phyloP scores from a whole-genome alignment of 2,329 filamentous ascomycete genomes.

The Ceratocystis lukuohia region DNA sequence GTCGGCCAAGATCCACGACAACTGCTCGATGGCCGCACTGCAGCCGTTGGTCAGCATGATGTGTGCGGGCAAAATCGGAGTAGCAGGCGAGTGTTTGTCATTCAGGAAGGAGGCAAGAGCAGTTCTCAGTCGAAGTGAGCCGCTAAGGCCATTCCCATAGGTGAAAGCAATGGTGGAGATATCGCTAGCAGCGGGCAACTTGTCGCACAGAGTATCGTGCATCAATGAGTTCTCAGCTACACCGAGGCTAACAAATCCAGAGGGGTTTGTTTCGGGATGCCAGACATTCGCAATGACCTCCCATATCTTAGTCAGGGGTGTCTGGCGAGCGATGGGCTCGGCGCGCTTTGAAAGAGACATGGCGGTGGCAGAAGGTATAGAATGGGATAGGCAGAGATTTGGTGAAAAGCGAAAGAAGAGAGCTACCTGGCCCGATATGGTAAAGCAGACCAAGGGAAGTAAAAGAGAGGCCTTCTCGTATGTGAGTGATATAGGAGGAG shows the following conservation, averaged over 20 bases:
- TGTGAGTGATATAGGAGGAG: no score
- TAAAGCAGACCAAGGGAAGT: neutral
- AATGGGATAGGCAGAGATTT: neutral
- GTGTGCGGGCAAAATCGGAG: slow-evolving; percentile 26
- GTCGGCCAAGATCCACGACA: slow-evolving; percentile 30
- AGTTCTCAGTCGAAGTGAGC: slow-evolving; percentile 27
- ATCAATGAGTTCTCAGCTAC: slow-evolving; percentile 41
- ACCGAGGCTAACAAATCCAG: slow-evolving; percentile 37
- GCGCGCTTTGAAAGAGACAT: slow-evolving; percentile 25
- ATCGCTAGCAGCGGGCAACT: slow-evolving; percentile 30
- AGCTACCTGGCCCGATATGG: neutral
- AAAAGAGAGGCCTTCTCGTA: neutral
- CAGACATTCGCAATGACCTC: slow-evolving; percentile 34
- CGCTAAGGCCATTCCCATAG: slow-evolving; percentile 31
- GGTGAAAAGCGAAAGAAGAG: neutral
- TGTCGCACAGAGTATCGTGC: slow-evolving; percentile 33
- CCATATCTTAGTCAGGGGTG: slow-evolving; percentile 28
- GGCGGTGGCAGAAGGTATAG: slow-evolving; percentile 1
- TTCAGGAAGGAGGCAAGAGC: slow-evolving; percentile 29
- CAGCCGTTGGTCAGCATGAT: slow-evolving; percentile 31
- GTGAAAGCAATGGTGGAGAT: slow-evolving; percentile 27
- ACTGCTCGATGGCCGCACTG: slow-evolving; percentile 31
- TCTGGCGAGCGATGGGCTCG: slow-evolving; percentile 23
- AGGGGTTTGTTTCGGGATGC: slow-evolving; percentile 29
- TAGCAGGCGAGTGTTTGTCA: slow-evolving; percentile 25